Base-by-base conservation (phyloP, 352 stramenopile species). In the Globisporangium emineosum region DNA sequence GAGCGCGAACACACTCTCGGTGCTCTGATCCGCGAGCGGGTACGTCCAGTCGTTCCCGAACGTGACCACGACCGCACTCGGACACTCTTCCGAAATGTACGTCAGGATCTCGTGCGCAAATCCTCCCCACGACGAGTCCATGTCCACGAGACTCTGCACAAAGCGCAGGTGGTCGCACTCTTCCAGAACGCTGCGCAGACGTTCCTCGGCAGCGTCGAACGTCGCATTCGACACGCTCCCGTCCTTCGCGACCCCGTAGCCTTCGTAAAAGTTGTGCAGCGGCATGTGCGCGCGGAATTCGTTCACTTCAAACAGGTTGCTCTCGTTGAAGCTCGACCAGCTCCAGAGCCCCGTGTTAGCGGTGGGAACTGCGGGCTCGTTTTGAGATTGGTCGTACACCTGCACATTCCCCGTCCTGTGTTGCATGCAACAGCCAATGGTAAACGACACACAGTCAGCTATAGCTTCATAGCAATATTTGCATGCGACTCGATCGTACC, bases 181-280 rank as follows among this genome's bases (percentile, higher is more conserved):
- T 56, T 95, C 86, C 9, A 95, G 60, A 4, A 85, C 67, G 3
- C 55, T 60, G 17, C 86, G 81, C 32, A 93, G 60, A 9, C 77
- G 76, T 45, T 95, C 84, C 66, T 93, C 72, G 8, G 76, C 76
- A 0, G 61, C 51, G 51, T 95, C 86, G 37, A 90, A 59, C 30
- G 83, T 91, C n/a, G 64, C n/a, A 17, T 69, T 65, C 8, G 73
- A 65, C 23, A 95, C 60, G 47, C 64, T 79, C n/a, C 84, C 86
- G 15, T 86, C 84, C 40, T 79, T 76, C 0, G 76, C 68, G 23
- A 65, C 60, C 1, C 73, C 53, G 5, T 77, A 72, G 12, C 86
- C 86, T 65, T 93, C 82, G 43, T 90, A 94, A 40, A 90, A 87
- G 64, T 94, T 94, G 72, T 94, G 85, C 62, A 94, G 66, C 30